These are phyloP conservation scores for Sporothrix mexicana DNA, from an alignment of 2,329 filamentous ascomycete genomes.

Conservation along the genomic window DNA sequence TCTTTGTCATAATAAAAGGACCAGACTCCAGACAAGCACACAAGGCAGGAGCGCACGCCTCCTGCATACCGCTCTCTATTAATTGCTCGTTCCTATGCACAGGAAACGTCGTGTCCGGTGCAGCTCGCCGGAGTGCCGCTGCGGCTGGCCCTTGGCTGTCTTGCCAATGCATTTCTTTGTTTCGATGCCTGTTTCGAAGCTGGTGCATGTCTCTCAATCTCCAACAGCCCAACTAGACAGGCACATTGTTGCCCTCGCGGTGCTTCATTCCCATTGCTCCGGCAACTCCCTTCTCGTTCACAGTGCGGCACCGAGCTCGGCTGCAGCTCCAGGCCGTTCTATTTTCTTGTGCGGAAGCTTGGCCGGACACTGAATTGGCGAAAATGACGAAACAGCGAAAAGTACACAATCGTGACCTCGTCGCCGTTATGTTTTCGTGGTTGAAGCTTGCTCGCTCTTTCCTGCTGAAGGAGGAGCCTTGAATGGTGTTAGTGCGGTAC, in stretches of 20 bases:
- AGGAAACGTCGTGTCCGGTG: neutral
- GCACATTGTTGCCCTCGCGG: neutral
- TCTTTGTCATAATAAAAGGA: neutral
- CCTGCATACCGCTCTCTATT: neutral
- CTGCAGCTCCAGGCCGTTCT: slow-evolving; percentile 5
- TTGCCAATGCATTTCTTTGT: neutral
- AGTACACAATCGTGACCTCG: neutral
- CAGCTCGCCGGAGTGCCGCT: slow-evolving; percentile 17
- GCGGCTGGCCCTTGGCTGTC: neutral
- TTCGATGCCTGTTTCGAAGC: neutral
- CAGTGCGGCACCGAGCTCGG: slow-evolving; percentile 23
- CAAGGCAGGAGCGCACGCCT: neutral
- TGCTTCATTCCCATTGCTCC: neutral
- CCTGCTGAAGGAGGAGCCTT: neutral
- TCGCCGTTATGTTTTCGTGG: slow-evolving; percentile 32
- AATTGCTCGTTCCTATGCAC: neutral
- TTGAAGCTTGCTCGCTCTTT: slow-evolving; percentile 10
- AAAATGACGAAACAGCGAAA: slow-evolving; percentile 10
- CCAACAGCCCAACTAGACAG: neutral
- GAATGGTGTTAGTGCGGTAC: slow-evolving; percentile 24
- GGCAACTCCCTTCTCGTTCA: neutral
- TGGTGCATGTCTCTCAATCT: neutral
- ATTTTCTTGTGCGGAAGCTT: slow-evolving; percentile 10
- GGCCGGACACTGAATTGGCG: neutral
- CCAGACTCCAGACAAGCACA: neutral